Evolutionary conservation across 2,329 filamentous ascomycete species (phyloP).

Genomic region (Aureobasidium leucospermi): DNA sequence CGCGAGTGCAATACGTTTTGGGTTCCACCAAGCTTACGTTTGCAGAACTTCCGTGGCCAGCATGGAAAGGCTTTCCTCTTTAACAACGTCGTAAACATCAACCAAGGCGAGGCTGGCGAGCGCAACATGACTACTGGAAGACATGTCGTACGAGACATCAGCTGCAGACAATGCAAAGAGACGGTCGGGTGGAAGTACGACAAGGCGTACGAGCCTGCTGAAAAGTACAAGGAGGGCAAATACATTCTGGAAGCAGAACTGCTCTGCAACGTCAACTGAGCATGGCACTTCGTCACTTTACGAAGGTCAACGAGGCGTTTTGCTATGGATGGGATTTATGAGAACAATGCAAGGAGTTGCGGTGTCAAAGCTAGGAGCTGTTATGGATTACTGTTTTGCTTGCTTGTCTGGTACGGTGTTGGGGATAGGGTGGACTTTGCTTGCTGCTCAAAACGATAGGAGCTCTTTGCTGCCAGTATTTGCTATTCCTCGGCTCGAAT

Average conservation of each 20-base stretch:
- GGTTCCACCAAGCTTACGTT: not conserved
- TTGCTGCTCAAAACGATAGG: not conserved
- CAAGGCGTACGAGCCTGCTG: slow-evolving; percentile 81
- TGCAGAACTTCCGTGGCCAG: slow-evolving; percentile 91
- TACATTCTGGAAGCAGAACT: slow-evolving; percentile 92
- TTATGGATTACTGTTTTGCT: not conserved
- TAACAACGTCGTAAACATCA: slow-evolving; percentile 87
- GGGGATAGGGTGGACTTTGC: not conserved
- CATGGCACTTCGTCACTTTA: not conserved
- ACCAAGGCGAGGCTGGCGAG: slow-evolving; percentile 74
- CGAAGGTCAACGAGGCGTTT: slow-evolving; percentile 2
- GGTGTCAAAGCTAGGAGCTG: not conserved
- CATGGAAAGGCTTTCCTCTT: slow-evolving; percentile 98
- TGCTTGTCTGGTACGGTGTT: not conserved
- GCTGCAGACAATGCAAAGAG: slow-evolving; percentile 83
- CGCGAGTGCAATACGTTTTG: not conserved
- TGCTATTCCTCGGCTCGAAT: not conserved
- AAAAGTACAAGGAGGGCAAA: slow-evolving; percentile 99
- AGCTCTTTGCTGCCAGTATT: not conserved
- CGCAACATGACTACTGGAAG: slow-evolving; percentile 97
- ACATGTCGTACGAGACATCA: slow-evolving; percentile 89
- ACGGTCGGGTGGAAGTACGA: slow-evolving; percentile 99
- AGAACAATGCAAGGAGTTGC: slow-evolving; percentile 8
- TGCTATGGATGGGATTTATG: not conserved
- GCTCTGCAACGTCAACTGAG: slow-evolving; percentile 63